Conservation (phyloP, 2,329 filamentous ascomycete species). For the Colletotrichum tropicicola region DNA sequence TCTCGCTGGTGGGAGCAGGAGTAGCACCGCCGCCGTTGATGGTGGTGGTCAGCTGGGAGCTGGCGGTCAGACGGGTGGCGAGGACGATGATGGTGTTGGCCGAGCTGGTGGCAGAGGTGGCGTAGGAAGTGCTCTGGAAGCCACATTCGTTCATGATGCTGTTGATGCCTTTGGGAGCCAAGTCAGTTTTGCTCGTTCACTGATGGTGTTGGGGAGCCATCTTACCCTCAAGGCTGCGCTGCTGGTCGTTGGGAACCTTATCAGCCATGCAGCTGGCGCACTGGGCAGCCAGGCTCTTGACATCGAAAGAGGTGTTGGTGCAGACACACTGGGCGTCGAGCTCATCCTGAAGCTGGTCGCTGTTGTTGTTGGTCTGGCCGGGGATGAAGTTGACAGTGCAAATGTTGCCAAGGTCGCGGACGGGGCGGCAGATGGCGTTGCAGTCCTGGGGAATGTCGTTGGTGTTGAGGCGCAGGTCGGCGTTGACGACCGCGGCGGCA, state of each 20-base stretch:
- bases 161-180: constrained; percentile 40
- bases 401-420: constrained; percentile 42
- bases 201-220: neutral
- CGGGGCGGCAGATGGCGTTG: constrained; percentile 45
- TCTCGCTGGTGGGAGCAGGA: neutral
- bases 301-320: constrained; percentile 30
- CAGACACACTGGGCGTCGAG: constrained; percentile 30
- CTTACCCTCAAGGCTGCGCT: constrained; percentile 29
- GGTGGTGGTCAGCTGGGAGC: constrained; percentile 46
- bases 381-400: constrained; percentile 44
- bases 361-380: constrained; percentile 30
- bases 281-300: constrained; percentile 26
- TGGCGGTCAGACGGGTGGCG: constrained; percentile 41
- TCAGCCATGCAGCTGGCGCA: constrained; percentile 49
- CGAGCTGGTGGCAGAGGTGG: constrained; percentile 31
- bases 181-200: neutral
- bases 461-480: constrained; percentile 43
- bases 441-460: constrained; percentile 46
- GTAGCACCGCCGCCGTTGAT: constrained; percentile 33
- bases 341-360: constrained; percentile 24
- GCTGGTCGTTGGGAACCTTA: constrained; percentile 34
- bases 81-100: constrained; percentile 41
- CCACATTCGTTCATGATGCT: constrained; percentile 44
- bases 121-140: constrained; percentile 43
- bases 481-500: constrained; percentile 39